These are phyloP conservation scores for Collybia nuda DNA, from an alignment of 768 basidiomycete genomes.

Conservation along the genomic window DNA sequence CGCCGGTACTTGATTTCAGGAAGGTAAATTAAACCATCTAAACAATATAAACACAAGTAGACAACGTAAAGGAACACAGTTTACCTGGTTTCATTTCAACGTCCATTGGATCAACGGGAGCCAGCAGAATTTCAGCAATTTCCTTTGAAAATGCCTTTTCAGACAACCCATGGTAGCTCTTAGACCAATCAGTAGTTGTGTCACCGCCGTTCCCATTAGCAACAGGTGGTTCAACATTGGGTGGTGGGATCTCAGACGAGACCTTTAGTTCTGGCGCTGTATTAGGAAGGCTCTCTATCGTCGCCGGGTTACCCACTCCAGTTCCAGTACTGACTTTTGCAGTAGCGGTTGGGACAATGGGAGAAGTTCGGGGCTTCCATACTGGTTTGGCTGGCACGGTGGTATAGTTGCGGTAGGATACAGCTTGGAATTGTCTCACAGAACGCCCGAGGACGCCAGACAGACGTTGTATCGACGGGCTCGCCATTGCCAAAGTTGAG, in stretches of 20 bases:
- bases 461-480: conserved; percentile 17
- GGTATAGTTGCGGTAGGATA: conserved; percentile 3
- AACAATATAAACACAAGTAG: not conserved
- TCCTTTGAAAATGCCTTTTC: conserved; percentile 76
- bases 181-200: conserved; percentile 78
- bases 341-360: not conserved
- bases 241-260: conserved; percentile 3
- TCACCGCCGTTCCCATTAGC: conserved; percentile 13
- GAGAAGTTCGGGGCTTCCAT: conserved; percentile 6
- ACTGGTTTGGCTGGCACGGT: conserved; percentile 2
- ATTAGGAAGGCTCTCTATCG: not conserved
- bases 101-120: conserved; percentile 74
- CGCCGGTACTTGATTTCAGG: conserved; percentile 97
- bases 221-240: conserved; percentile 3
- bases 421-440: conserved; percentile 2
- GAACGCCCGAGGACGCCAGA: conserved; percentile 7
- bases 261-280: conserved; percentile 8
- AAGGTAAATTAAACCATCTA: conserved; percentile 92
- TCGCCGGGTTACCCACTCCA: conserved; percentile 1
- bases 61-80: conserved; percentile 18
- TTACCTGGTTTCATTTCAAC: conserved; percentile 93
- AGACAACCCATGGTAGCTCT: conserved; percentile 81
- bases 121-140: conserved; percentile 66
- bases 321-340: conserved; percentile 12
- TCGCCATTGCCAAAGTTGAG: conserved; percentile 17